Conservation (phyloP, 1,284 basidiomycete species). For the Bondarzewia mesenterica region DNA sequence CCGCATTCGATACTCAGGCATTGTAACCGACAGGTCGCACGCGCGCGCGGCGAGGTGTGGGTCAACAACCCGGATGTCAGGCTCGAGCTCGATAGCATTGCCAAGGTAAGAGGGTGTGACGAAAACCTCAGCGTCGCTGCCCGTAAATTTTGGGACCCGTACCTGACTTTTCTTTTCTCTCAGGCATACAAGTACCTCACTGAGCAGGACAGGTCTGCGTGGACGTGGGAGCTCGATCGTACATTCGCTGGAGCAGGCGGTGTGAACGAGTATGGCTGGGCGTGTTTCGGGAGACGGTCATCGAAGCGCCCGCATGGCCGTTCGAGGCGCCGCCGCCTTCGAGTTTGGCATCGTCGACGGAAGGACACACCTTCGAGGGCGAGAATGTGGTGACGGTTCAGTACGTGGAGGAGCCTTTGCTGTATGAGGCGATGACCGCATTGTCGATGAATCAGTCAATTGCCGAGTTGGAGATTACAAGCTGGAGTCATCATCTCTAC, state of each 20-base stretch:
- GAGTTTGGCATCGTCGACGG: neutral
- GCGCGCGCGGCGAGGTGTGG: conserved; percentile 29
- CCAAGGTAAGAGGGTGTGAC: conserved; percentile 33
- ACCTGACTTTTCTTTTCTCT: neutral
- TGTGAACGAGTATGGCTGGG: too few relatives aligned
- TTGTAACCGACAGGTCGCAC: conserved; percentile 39
- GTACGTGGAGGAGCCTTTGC: neutral
- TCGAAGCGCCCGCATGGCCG: conserved; percentile 46
- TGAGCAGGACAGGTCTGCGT: conserved; percentile 36
- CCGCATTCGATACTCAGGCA: conserved; percentile 20
- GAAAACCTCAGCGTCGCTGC: neutral
- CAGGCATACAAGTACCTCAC: conserved; percentile 34
- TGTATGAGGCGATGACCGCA: conserved; percentile 3
- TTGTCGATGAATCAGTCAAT: conserved; percentile 56
- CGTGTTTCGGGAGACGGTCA: conserved; percentile 41
- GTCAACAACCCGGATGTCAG: conserved; percentile 36
- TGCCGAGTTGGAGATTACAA: conserved; percentile 41
- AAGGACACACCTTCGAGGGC: neutral
- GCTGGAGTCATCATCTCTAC: too few relatives aligned
- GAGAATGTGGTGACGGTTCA: neutral
- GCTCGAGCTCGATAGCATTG: conserved; percentile 59
- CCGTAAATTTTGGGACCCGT: neutral
- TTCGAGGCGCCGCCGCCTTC: conserved; percentile 9
- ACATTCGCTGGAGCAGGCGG: too few relatives aligned
- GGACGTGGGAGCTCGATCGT: conserved; percentile 45